phyloP scores from a whole-genome alignment of 2,329 filamentous ascomycete species.

The Calonectria pauciramosa region DNA sequence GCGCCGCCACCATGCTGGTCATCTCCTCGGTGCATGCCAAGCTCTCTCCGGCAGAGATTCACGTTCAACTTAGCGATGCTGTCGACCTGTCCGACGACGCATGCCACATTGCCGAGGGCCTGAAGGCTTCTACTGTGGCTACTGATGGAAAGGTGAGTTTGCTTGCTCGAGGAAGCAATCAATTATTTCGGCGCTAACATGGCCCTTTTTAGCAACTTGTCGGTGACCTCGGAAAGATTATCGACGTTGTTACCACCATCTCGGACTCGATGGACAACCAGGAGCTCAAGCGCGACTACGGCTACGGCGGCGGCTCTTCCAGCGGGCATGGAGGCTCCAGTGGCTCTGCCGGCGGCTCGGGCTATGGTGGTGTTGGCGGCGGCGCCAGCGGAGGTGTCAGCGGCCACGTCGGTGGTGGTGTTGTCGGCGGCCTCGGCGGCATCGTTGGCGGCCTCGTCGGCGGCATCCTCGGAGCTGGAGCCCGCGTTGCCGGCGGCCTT shows the following conservation, averaged over 20 bases:
- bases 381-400: background rate
- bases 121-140: background rate
- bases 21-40: slow-evolving; percentile 8
- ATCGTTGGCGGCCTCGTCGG: background rate
- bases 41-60: slow-evolving; percentile 6
- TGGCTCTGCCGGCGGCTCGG: background rate
- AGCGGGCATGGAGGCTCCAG: background rate
- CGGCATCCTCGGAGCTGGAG: background rate
- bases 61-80: slow-evolving; percentile 1
- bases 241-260: slow-evolving; percentile 2
- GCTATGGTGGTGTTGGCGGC: background rate
- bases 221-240: background rate
- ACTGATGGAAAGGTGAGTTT: background rate
- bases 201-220: background rate
- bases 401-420: background rate
- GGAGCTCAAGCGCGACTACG: slow-evolving; percentile 1
- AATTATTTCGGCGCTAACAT: background rate
- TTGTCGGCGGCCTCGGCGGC: background rate
- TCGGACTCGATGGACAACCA: background rate
- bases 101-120: background rate
- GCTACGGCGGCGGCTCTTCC: background rate
- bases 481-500: background rate
- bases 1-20: slow-evolving; percentile 7
- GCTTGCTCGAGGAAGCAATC: accelerated
- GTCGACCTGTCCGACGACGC: background rate